Evolutionary conservation across 257 asterid species (phyloP).

Genomic region (Nicotiana attenuata): DNA sequence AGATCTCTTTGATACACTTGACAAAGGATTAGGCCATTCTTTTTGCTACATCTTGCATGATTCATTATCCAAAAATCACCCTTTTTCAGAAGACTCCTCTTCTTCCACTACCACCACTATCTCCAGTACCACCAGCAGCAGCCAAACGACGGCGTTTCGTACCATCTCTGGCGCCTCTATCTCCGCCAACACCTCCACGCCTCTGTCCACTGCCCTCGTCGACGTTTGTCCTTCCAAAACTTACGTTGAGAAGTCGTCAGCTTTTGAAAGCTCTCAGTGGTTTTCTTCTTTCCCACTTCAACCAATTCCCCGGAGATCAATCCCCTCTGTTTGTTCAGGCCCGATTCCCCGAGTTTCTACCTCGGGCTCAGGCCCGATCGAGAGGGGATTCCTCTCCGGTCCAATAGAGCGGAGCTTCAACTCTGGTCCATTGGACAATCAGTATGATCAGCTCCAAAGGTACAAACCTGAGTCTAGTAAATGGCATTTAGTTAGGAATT

Average conservation of each 20-base stretch:
- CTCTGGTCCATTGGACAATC: slow-evolving; percentile 84
- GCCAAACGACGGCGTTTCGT: background rate
- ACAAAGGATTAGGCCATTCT: slow-evolving; percentile 88
- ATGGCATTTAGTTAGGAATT: slow-evolving; percentile 49
- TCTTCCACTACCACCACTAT: slow-evolving; percentile 39
- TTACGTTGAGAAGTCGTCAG: slow-evolving; percentile 60
- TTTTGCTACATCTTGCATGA: slow-evolving; percentile 80
- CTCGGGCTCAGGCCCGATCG: slow-evolving; percentile 68
- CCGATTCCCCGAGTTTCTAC: slow-evolving; percentile 40
- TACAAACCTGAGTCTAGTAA: slow-evolving; percentile 67
- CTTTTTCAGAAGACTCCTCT: slow-evolving; percentile 31
- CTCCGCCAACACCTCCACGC: slow-evolving; percentile 83
- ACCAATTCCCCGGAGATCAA: slow-evolving; percentile 48
- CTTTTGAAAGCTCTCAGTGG: slow-evolving; percentile 79
- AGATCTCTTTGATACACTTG: slow-evolving; percentile 39
- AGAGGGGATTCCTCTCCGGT: slow-evolving; percentile 83
- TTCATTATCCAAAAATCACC: slow-evolving; percentile 34
- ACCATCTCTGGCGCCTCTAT: slow-evolving; percentile 62
- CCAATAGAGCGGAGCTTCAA: slow-evolving; percentile 82
- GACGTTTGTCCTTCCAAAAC: slow-evolving; percentile 34
- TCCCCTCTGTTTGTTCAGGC: slow-evolving; percentile 46
- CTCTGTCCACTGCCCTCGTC: slow-evolving; percentile 57
- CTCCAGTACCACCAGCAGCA: slow-evolving; percentile 23
- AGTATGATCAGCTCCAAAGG: slow-evolving; percentile 65
- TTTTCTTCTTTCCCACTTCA: slow-evolving; percentile 88